A percentile compares a stretch with the other conserved stretches of the same genome.
These are phyloP conservation scores for Hymenotorrendiella dingleyae DNA, from an alignment of 2,329 filamentous ascomycete genomes.

Conservation along the genomic window DNA sequence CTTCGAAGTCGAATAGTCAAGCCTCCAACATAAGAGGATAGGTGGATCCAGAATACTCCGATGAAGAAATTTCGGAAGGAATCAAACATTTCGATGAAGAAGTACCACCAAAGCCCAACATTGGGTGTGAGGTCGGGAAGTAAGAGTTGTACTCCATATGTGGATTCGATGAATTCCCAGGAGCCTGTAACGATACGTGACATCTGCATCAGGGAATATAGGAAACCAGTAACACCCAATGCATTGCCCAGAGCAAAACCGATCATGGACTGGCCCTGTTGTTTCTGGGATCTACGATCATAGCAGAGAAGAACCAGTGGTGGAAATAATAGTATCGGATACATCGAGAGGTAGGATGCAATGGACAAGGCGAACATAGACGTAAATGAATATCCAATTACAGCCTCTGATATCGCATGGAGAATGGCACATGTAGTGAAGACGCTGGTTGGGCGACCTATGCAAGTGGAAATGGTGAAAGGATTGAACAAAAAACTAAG, in stretches of 20 bases:
- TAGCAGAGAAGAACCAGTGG: constrained; percentile 77
- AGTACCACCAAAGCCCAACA: constrained; percentile 98
- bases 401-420: constrained; percentile 74
- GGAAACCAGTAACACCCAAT: constrained; percentile 44
- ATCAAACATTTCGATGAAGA: constrained; percentile 99
- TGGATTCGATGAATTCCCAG: constrained; percentile 82
- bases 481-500: constrained; percentile 86
- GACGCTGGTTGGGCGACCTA: constrained; percentile 81
- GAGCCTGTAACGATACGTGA: constrained; percentile 73
- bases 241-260: constrained; percentile 52
- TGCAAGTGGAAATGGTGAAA: constrained; percentile 84
- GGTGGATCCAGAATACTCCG: constrained; percentile 95
- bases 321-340: constrained; percentile 79
- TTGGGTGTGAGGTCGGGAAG: constrained; percentile 92
- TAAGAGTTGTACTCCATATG: constrained; percentile 88
- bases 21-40: constrained; percentile 82
- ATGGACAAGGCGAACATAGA: constrained; percentile 81
- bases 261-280: constrained; percentile 32
- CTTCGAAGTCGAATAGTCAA: constrained; percentile 74
- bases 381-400: constrained; percentile 64
- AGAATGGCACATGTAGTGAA: constrained; percentile 88
- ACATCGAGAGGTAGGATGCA: constrained; percentile 87
- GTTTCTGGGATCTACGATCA: constrained; percentile 44
- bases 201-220: constrained; percentile 60
- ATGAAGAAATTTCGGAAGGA: constrained; percentile 96